Evolutionary conservation across 1,284 basidiomycete genomes (phyloP).

Genomic region (Uromyces viciae-fabae): DNA sequence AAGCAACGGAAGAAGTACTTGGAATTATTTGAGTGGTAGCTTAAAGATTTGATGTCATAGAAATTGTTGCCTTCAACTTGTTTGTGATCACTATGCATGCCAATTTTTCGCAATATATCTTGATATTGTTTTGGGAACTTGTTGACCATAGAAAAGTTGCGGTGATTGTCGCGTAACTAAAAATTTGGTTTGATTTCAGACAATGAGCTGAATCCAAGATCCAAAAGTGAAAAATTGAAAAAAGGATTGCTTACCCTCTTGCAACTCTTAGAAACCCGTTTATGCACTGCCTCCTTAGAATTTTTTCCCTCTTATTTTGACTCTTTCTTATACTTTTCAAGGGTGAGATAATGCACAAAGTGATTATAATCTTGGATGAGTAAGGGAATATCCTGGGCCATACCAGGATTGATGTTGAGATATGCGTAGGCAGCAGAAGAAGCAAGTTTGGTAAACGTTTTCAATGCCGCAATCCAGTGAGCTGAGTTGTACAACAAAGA

Average conservation of each 20-base stretch:
- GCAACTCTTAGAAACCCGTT: background rate
- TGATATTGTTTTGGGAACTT: conserved; percentile 16
- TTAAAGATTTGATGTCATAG: conserved; percentile 24
- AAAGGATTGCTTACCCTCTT: background rate
- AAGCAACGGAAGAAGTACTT: background rate
- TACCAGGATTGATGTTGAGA: background rate
- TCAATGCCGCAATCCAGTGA: conserved; percentile 1
- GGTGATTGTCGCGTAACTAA: conserved; percentile 4
- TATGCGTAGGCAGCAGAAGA: background rate
- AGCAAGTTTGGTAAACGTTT: background rate
- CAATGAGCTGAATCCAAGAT: background rate
- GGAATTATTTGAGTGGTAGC: conserved; percentile 21
- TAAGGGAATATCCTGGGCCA: background rate
- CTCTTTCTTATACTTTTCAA: conserved; percentile 8
- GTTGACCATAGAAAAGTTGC: conserved; percentile 6
- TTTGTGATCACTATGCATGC: conserved; percentile 22
- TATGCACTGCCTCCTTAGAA: background rate
- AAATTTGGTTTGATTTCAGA: background rate
- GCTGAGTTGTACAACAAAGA: conserved; percentile 12
- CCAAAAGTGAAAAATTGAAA: background rate
- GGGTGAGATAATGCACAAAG: conserved; percentile 6
- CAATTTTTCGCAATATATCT: background rate
- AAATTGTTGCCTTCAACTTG: background rate
- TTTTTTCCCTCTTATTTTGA: background rate
- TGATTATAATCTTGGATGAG: conserved; percentile 27